These are phyloP conservation scores for Diutina catenulata DNA, from an alignment of 1,139 yeast species.

Conservation along the genomic window DNA sequence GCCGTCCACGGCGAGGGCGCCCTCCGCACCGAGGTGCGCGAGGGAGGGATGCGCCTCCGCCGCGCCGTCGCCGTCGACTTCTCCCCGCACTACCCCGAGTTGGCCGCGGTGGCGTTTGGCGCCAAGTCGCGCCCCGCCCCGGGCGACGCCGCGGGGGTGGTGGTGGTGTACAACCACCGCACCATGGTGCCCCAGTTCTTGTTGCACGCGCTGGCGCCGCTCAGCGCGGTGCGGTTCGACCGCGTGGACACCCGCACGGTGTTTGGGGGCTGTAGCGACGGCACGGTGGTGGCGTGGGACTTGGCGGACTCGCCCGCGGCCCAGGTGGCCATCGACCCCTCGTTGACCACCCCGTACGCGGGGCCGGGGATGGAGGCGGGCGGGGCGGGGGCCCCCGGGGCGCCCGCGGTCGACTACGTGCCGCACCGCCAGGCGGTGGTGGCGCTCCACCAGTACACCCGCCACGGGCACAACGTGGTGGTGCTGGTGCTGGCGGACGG, in stretches of 20 bases:
- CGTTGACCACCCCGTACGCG: neutral
- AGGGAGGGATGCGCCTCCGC: neutral
- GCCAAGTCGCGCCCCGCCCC: neutral
- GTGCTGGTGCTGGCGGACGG: conserved; percentile 4
- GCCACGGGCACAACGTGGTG: neutral
- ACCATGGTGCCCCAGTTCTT: neutral
- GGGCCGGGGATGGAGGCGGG: too few relatives aligned
- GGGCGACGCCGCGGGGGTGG: conserved; percentile 2
- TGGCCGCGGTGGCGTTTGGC: conserved; percentile 1
- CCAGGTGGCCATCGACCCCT: conserved; percentile 3
- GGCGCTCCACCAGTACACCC: neutral
- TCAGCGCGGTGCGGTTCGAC: neutral
- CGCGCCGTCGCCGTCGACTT: neutral
- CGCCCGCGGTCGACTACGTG: neutral
- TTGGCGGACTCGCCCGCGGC: neutral
- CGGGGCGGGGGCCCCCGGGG: too few relatives aligned
- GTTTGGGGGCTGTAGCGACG: neutral
- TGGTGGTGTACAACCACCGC: neutral
- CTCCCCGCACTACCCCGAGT: conserved; percentile 1
- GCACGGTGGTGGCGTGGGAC: conserved; percentile 1
- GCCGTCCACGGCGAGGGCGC: too few relatives aligned
- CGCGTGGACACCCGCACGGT: neutral
- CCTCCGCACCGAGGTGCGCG: neutral
- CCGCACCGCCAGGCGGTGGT: neutral
- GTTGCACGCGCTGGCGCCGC: neutral